These are phyloP conservation scores for Leptographium lundbergii DNA, from an alignment of 2,329 filamentous ascomycete genomes.

Conservation along the genomic window DNA sequence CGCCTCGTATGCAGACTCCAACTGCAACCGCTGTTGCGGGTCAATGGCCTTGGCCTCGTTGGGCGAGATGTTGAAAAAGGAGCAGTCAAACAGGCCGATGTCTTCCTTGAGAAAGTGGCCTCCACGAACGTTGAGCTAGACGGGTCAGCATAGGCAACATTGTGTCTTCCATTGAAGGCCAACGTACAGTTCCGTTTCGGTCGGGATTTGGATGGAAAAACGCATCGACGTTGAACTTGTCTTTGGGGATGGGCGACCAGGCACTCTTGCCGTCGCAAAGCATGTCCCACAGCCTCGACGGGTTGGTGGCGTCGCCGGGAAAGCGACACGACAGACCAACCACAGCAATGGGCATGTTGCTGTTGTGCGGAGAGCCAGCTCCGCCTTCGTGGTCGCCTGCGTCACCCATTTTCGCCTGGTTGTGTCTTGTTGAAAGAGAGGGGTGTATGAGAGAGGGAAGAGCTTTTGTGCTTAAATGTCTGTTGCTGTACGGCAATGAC, in stretches of 20 bases:
- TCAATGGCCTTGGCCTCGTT: conserved; percentile 54
- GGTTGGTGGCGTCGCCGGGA: conserved; percentile 16
- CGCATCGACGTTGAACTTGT: conserved; percentile 18
- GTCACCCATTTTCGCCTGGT: neutral
- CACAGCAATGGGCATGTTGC: conserved; percentile 13
- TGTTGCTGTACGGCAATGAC: no score
- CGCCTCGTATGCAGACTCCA: conserved; percentile 52
- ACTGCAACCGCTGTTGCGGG: conserved; percentile 49
- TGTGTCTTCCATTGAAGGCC: conserved; percentile 4
- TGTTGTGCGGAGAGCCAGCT: neutral
- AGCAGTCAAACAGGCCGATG: conserved; percentile 37
- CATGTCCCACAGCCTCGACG: conserved; percentile 17
- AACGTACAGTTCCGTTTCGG: conserved; percentile 2
- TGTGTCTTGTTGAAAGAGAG: neutral
- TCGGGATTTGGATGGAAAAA: conserved; percentile 16
- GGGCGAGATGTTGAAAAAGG: conserved; percentile 59
- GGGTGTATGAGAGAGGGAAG: no score
- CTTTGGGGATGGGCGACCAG: conserved; percentile 14
- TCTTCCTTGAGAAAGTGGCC: no score
- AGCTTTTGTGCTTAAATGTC: no score
- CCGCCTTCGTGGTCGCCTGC: neutral
- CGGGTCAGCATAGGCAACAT: neutral
- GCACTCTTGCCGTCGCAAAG: conserved; percentile 17
- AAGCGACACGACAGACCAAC: conserved; percentile 16
- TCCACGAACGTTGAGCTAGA: no score